Conservation (phyloP, 805 yeast species). For the Lipomyces starkeyi region DNA sequence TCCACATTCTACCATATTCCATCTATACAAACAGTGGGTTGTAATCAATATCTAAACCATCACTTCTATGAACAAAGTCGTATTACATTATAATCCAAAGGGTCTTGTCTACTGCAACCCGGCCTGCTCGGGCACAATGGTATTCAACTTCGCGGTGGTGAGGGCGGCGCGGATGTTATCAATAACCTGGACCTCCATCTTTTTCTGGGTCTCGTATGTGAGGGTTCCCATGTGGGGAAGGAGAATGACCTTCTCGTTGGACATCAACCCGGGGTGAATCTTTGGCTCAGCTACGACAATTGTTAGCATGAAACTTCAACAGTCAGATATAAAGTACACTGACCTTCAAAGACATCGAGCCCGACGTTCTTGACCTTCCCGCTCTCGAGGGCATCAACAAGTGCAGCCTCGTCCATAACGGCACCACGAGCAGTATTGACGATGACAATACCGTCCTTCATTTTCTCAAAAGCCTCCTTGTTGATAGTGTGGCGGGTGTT, state of each 20-base stretch:
- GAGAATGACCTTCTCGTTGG: constrained; percentile 60
- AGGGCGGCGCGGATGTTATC: constrained; percentile 67
- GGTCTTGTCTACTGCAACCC: constrained; percentile 18
- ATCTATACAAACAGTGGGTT: background rate
- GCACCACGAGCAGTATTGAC: constrained; percentile 92
- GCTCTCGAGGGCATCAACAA: constrained; percentile 56
- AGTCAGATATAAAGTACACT: constrained; percentile 11
- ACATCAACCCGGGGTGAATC: constrained; percentile 59
- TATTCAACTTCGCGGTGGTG: constrained; percentile 68
- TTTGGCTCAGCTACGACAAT: constrained; percentile 56
- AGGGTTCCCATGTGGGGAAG: constrained; percentile 92
- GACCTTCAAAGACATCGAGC: constrained; percentile 64
- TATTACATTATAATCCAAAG: background rate
- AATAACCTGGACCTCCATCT: constrained; percentile 82
- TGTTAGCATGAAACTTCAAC: background rate
- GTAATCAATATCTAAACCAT: background rate
- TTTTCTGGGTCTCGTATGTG: constrained; percentile 70
- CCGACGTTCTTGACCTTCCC: constrained; percentile 66
- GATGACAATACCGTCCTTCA: constrained; percentile 79
- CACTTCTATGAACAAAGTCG: background rate
- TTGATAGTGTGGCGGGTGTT: constrained; percentile 73
- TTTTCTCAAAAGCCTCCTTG: constrained; percentile 61
- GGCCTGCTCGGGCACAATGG: constrained; percentile 76
- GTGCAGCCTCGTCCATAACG: constrained; percentile 64
- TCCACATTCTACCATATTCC: background rate